These are phyloP conservation scores for Spongospora subterranea DNA, from an alignment of 208 protist genomes.

Conservation along the genomic window DNA sequence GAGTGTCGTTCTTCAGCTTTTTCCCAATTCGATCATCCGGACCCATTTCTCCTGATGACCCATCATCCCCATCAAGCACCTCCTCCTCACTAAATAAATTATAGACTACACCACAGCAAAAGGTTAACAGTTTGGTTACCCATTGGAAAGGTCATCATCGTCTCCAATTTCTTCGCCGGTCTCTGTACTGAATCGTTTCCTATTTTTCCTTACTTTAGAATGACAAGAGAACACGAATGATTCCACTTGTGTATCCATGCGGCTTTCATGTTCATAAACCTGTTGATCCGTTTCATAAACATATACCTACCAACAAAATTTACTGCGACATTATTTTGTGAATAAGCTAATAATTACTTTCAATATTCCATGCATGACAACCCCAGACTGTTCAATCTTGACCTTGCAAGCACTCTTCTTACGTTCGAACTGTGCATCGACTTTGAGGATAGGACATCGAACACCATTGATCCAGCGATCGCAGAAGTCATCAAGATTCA, in stretches of 20 bases:
- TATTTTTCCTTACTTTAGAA: constrained; percentile 31
- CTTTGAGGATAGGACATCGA: constrained; percentile 44
- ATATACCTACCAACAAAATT: not conserved
- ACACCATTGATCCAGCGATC: constrained; percentile 50
- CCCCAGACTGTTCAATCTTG: not conserved
- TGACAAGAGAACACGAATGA: constrained; percentile 53
- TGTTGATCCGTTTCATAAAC: constrained; percentile 53
- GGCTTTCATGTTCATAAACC: constrained; percentile 52
- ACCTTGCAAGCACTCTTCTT: constrained; percentile 42
- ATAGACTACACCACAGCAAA: not conserved
- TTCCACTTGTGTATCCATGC: constrained; percentile 32
- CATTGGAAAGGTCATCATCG: not conserved
- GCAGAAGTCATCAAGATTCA: constrained; percentile 47
- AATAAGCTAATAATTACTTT: not conserved
- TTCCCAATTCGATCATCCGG: not conserved
- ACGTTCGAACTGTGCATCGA: not conserved
- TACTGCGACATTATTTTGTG: not conserved
- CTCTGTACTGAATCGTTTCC: constrained; percentile 33
- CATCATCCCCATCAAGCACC: constrained; percentile 24
- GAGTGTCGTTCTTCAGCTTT: constrained; percentile 50
- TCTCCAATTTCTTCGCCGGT: constrained; percentile 11
- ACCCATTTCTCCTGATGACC: not conserved
- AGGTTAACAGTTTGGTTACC: not conserved
- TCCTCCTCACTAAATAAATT: not conserved
- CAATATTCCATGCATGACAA: constrained; percentile 36